These are phyloP conservation scores for Chlorella sp. DNA, from an alignment of 139 green algal species.

Conservation along the genomic window DNA sequence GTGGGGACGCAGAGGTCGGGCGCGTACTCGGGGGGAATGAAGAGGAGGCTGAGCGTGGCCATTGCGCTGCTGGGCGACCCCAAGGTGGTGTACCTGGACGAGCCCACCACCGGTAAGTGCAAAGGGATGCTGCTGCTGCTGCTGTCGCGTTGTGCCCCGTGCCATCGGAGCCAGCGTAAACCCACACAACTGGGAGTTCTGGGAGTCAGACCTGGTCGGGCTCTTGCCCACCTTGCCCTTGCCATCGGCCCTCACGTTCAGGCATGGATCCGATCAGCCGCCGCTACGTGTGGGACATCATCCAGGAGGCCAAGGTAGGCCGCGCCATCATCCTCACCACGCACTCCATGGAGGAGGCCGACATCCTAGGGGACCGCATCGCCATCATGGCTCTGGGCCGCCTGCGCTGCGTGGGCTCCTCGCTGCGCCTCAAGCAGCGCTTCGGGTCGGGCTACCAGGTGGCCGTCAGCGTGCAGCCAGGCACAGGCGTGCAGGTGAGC, in stretches of 20 bases:
- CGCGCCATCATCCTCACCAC: constrained; percentile 90
- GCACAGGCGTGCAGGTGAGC: background rate
- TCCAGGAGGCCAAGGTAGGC: constrained; percentile 62
- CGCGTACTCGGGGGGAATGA: constrained; percentile 81
- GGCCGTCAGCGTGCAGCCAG: background rate
- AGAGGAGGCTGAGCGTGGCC: constrained; percentile 75
- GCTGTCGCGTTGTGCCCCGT: too few relatives aligned
- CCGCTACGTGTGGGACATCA: constrained; percentile 91
- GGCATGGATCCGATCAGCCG: constrained; percentile 87
- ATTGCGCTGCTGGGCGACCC: constrained; percentile 89
- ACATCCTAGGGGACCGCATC: constrained; percentile 88
- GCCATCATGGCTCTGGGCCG: constrained; percentile 88
- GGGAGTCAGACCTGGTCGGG: too few relatives aligned
- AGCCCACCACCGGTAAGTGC: constrained; percentile 14
- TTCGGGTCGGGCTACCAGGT: constrained; percentile 78
- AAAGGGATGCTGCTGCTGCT: too few relatives aligned
- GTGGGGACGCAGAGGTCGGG: constrained; percentile 28
- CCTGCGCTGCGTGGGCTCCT: constrained; percentile 73
- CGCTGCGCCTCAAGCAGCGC: constrained; percentile 84
- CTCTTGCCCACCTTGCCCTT: too few relatives aligned
- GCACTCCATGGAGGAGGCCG: constrained; percentile 96
- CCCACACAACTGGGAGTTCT: too few relatives aligned
- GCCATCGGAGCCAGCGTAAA: too few relatives aligned
- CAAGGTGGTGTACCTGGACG: constrained; percentile 54
- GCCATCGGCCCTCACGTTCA: too few relatives aligned